These are phyloP conservation scores for Cercospora janseana DNA, from an alignment of 2,329 filamentous ascomycete genomes.

Conservation along the genomic window DNA sequence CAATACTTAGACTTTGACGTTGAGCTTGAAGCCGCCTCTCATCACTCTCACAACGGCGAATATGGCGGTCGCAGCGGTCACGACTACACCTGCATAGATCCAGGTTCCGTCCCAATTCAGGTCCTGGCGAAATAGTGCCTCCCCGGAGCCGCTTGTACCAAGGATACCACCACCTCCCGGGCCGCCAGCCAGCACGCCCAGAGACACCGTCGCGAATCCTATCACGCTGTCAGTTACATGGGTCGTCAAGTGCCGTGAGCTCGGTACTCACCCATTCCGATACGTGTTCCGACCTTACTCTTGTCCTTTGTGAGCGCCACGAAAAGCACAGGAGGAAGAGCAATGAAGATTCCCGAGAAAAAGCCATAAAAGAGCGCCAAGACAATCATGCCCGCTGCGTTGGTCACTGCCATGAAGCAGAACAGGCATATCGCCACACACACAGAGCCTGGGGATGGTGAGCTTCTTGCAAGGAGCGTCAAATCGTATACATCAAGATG, in stretches of 20 bases:
- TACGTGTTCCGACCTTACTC: constrained; percentile 41
- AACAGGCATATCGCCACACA: constrained; percentile 39
- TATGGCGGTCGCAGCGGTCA: constrained; percentile 27
- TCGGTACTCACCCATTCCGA: constrained; percentile 17
- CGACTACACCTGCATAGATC: constrained; percentile 35
- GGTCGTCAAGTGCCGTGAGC: not conserved
- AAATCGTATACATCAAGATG: too few relatives aligned
- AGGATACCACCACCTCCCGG: constrained; percentile 55
- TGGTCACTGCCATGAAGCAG: constrained; percentile 40
- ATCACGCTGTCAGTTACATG: constrained; percentile 26
- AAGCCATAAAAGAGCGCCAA: constrained; percentile 43
- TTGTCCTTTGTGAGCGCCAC: constrained; percentile 43
- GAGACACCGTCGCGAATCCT: constrained; percentile 37
- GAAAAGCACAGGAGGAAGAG: constrained; percentile 44
- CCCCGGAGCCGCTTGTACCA: constrained; percentile 53
- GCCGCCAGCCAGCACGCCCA: constrained; percentile 40
- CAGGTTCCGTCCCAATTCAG: constrained; percentile 52
- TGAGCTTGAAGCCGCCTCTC: constrained; percentile 31
- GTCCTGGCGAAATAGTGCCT: constrained; percentile 41
- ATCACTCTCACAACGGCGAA: constrained; percentile 31
- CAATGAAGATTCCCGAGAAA: constrained; percentile 46
- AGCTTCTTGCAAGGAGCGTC: not conserved
- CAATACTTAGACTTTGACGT: constrained; percentile 30
- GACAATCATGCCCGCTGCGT: constrained; percentile 38
- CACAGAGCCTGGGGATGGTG: constrained; percentile 28